Evolutionary conservation across 768 basidiomycete species (phyloP), one percentile per base, ranked within the genome.

Genomic region (Nidularia sp.): DNA sequence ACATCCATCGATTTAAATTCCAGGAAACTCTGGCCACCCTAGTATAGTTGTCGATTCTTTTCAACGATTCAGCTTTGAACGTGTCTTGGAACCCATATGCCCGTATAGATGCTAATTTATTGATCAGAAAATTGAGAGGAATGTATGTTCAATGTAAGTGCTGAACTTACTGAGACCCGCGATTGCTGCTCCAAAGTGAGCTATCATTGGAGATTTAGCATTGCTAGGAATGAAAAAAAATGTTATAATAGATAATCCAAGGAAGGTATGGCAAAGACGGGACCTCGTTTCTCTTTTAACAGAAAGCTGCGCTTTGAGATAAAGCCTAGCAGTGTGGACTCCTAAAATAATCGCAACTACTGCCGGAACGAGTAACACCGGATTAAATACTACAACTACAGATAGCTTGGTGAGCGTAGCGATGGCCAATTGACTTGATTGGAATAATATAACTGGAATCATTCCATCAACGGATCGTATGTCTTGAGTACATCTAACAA

Each of bases 401-500:
- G 59, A 60, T 29, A 83, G 67, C 51, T 74, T 76, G 47, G 71
- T 63, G 12, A 76, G 2, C 68, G 80, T 69, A 4, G 63, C 52
- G 5, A 70, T 53, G 1, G 66, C 54, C 36, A 73, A 50, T 51
- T 68, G 66, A 8, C 18, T 18, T 29, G 31, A 18, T 8, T 8
- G 10, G 9, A 51, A 60, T 4, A 75, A 59, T 15, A 55, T 59
- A 35, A 59, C 57, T 1, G 70, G 48, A 13, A 78, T 58, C 0
- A 63, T 55, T 2, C 66, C 62, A 60, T 92, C 89, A 36, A 91
- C 73, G 53, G 67, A 60, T 45, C 79, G 69, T 18, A 87, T 84
- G 60, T 88, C 86, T 49, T 85, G 80, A 1, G 86, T 88, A 61
- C 81, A 82, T 47, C 86, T 75, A 34, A 83, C 70, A 43, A 87